Percentiles rank a stretch among this genome's conserved stretches.
These are phyloP conservation scores for Fusarium burgessii DNA, from an alignment of 2,329 filamentous ascomycete species.

Conservation along the genomic window DNA sequence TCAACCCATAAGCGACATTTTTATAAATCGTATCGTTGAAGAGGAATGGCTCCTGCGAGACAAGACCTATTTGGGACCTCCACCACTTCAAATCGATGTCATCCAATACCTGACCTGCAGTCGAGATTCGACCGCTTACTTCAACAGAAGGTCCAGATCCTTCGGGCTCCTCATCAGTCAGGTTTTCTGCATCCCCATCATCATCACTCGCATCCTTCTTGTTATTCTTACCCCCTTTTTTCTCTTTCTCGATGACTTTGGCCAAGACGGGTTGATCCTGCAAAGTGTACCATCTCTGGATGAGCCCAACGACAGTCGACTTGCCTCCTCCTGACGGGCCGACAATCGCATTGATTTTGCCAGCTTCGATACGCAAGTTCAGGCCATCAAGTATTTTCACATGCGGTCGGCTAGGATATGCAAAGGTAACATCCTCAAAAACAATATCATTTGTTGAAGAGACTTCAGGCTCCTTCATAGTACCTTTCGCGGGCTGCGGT, in stretches of 20 bases:
- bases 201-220: conserved; percentile 53
- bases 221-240: conserved; percentile 57
- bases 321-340: conserved; percentile 80
- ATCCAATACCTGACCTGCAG: conserved; percentile 65
- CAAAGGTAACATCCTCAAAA: conserved; percentile 75
- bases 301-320: conserved; percentile 77
- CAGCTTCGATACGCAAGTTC: conserved; percentile 68
- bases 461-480: conserved; percentile 53
- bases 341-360: conserved; percentile 79
- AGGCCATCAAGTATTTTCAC: conserved; percentile 73
- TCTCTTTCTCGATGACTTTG: conserved; percentile 62
- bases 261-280: conserved; percentile 64
- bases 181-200: conserved; percentile 44
- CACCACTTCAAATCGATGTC: conserved; percentile 73
- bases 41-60: conserved; percentile 76
- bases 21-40: conserved; percentile 74
- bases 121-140: conserved; percentile 61
- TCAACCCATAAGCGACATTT: conserved; percentile 71
- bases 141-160: conserved; percentile 58
- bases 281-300: conserved; percentile 79
- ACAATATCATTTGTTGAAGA: conserved; percentile 55
- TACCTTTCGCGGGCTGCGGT: conserved; percentile 53
- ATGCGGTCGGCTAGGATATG: conserved; percentile 75
- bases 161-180: conserved; percentile 50
- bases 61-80: conserved; percentile 72